Evolutionary conservation across 805 yeast species (phyloP), one percentile per base, ranked within the genome.

Genomic region (Kurtzmaniella fragi): DNA sequence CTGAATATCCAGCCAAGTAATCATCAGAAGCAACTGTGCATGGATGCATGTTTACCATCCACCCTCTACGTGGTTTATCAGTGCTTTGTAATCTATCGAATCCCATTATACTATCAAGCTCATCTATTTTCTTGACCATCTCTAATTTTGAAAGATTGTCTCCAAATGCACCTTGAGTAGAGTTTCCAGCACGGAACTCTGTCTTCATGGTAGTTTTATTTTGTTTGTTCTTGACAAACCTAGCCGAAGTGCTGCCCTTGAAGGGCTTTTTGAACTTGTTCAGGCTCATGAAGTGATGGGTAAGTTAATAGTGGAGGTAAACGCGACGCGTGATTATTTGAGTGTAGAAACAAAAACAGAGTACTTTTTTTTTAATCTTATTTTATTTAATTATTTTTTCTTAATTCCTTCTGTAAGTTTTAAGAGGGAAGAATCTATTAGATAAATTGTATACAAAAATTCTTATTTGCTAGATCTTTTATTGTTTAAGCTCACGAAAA

Each of bases 41-140:
- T 2, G 95, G 78, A 64, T 91, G 99, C 93, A 93, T 88, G 54
- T 93, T 95, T 31, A 84, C 76, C 39, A 93, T 67, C 99, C 99
- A 93, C 32, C 99, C 99, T 13, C 76, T 75, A 41, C 75, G 73
- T 2, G 73, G 69, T 44, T 57, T 62, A 28, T 95, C 77, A 25
- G 96, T 87, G 45, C 80, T 62, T 37, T 82, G 86, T 45, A 71
- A 80, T 37, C 93, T 70, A 32, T 82, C 86, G 56, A 93, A 93
- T 10, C 98, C 99, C 93, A 95, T 88, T 41, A 76, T 61, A 1
- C 80, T 57, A 53, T 91, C 99, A 8, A 90, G 66, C 23, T 72
- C 70, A 52, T 89, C 95, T 7, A 78, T 68, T 43, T 76, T 73
- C 49, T 67, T 71, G 9, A 76, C 78, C 20, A 80, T 70, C 17